A percentile compares a stretch with the other conserved stretches of the same genome.
Conservation (phyloP, 2,329 filamentous ascomycete species). For the Fusarium mexicanum region DNA sequence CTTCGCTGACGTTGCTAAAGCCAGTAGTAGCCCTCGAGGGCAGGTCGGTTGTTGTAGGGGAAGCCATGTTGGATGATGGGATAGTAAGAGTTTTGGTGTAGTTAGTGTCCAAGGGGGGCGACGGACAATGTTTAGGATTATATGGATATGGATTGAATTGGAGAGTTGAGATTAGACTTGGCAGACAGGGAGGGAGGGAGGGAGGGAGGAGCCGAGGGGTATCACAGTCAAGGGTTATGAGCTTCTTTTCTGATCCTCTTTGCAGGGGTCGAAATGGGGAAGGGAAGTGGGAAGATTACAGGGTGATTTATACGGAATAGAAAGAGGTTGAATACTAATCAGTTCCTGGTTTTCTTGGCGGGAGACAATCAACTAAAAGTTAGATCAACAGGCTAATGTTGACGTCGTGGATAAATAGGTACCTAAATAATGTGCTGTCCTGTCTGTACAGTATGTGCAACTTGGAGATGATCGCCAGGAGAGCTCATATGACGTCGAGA, state of each 20-base stretch:
- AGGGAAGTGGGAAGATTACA: not conserved
- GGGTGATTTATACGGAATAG: not conserved
- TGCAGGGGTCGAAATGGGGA: constrained; percentile 3
- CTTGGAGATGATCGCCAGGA: constrained; percentile 23
- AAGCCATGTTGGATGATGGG: constrained; percentile 40
- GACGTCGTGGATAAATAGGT: constrained; percentile 27
- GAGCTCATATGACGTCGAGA: constrained; percentile 31
- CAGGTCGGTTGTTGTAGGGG: constrained; percentile 47
- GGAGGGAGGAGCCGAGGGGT: constrained; percentile 30
- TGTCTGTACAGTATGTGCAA: not conserved
- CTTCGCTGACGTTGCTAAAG: constrained; percentile 61
- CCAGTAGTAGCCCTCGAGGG: constrained; percentile 60
- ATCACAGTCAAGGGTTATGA: constrained; percentile 33
- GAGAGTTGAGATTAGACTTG: constrained; percentile 28
- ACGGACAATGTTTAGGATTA: constrained; percentile 9
- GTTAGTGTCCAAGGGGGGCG: not conserved
- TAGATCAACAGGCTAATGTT: constrained; percentile 15
- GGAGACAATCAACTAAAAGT: not conserved
- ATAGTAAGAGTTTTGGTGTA: not conserved
- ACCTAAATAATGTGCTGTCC: not conserved
- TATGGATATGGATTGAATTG: not conserved
- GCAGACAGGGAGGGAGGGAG: constrained; percentile 33
- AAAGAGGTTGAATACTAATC: not conserved
- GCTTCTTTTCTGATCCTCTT: constrained; percentile 19
- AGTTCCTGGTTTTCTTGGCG: not conserved